phyloP scores from a whole-genome alignment of 179 eudicot species.

The Drosera spatulata region DNA sequence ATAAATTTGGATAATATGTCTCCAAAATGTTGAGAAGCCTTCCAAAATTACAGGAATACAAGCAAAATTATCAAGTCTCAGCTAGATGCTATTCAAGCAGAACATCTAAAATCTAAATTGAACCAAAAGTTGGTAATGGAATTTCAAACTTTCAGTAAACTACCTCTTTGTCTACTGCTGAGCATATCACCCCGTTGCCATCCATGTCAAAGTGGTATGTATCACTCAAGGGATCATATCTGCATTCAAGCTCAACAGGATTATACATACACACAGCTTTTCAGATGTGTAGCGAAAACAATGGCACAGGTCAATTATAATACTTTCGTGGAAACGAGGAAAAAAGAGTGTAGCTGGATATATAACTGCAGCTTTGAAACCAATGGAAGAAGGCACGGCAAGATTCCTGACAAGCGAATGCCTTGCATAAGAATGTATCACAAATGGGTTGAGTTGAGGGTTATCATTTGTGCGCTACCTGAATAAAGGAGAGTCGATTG shows the following conservation, averaged over 20 bases:
- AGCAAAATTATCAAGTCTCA: conserved; percentile 3
- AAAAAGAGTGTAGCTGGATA: no score
- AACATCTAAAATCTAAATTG: not conserved
- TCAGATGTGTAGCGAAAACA: no score
- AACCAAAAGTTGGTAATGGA: not conserved
- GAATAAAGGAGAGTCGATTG: conserved; percentile 86
- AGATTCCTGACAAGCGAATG: no score
- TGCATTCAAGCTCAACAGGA: no score
- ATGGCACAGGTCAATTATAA: no score
- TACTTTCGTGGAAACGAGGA: no score
- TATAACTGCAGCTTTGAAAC: no score
- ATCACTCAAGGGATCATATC: conserved; percentile 60
- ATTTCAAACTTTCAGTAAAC: no score
- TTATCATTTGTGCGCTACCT: conserved; percentile 71
- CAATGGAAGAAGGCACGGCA: no score
- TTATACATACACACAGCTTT: no score
- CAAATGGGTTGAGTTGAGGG: no score
- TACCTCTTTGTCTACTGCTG: conserved; percentile 98
- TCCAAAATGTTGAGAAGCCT: conserved; percentile 99
- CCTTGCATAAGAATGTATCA: no score
- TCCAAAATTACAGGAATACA: conserved; percentile 5
- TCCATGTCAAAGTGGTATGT: conserved; percentile 78
- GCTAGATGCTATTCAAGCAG: not conserved
- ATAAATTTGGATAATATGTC: conserved; percentile 68
- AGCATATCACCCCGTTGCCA: conserved; percentile 69